These are phyloP conservation scores for Gastrolobium bilobum DNA, from an alignment of 306 rosid species.

Conservation along the genomic window DNA sequence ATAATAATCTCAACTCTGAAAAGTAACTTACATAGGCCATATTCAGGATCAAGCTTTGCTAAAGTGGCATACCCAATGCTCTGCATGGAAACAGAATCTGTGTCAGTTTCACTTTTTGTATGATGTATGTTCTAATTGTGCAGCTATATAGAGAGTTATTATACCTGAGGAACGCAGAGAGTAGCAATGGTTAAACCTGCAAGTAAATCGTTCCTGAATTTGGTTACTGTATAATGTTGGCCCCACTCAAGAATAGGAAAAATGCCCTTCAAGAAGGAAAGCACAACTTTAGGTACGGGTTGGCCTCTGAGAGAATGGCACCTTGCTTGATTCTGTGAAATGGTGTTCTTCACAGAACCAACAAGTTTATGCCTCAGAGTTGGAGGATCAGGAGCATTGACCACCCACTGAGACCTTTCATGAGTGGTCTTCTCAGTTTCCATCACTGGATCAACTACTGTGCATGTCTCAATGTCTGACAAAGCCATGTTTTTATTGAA, in stretches of 20 bases:
- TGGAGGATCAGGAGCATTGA: conserved; percentile 48
- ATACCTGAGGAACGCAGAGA: conserved; percentile 45
- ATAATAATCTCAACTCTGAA: not conserved
- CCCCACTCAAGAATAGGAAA: conserved; percentile 56
- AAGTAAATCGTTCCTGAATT: conserved; percentile 47
- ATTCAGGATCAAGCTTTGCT: conserved; percentile 76
- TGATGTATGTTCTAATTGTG: not conserved
- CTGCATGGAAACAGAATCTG: conserved; percentile 50
- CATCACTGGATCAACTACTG: conserved; percentile 3
- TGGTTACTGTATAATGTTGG: conserved; percentile 26
- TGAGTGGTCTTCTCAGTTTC: not conserved
- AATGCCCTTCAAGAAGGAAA: conserved; percentile 20
- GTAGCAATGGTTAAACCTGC: conserved; percentile 51
- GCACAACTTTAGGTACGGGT: not conserved
- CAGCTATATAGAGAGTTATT: not conserved
- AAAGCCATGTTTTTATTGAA: conserved; percentile 40
- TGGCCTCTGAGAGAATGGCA: conserved; percentile 18
- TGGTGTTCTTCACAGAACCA: conserved; percentile 24
- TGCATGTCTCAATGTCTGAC: not conserved
- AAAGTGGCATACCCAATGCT: conserved; percentile 79
- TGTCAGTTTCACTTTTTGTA: not conserved
- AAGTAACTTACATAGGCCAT: conserved; percentile 76
- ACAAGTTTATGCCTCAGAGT: conserved; percentile 12
- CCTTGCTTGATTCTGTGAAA: conserved; percentile 13
- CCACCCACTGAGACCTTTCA: conserved; percentile 43